Conservation (phyloP, 2,329 filamentous ascomycete genomes). For the Fusarium siculi region DNA sequence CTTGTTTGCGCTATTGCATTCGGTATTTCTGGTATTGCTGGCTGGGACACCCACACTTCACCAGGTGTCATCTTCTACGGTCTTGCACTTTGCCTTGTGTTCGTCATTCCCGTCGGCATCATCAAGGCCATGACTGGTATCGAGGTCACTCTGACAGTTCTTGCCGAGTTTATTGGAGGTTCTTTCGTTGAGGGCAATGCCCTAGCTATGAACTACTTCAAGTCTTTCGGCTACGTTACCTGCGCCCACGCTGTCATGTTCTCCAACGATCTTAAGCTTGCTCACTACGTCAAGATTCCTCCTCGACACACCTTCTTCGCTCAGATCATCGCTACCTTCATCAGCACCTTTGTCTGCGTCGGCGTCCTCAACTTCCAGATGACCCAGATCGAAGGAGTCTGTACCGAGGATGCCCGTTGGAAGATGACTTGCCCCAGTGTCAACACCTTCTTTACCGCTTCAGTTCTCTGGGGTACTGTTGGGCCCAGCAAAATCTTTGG, state of each 20-base stretch:
- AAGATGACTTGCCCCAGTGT: constrained; percentile 63
- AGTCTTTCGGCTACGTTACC: constrained; percentile 62
- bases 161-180: constrained; percentile 65
- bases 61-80: constrained; percentile 64
- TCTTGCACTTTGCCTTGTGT: constrained; percentile 59
- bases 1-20: constrained; percentile 57
- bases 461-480: constrained; percentile 65
- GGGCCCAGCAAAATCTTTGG: constrained; percentile 63
- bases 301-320: constrained; percentile 68
- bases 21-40: constrained; percentile 59
- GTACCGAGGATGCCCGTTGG: constrained; percentile 58
- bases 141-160: constrained; percentile 62
- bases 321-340: constrained; percentile 67
- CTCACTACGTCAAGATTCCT: constrained; percentile 69
- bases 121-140: constrained; percentile 65
- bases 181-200: constrained; percentile 61
- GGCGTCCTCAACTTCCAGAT: constrained; percentile 62
- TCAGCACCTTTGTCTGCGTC: constrained; percentile 62
- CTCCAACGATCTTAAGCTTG: constrained; percentile 60
- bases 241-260: constrained; percentile 64
- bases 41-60: constrained; percentile 62
- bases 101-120: constrained; percentile 63
- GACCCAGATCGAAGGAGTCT: constrained; percentile 60
- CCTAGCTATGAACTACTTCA: constrained; percentile 65
- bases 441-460: constrained; percentile 67